Percentiles rank a stretch among this genome's conserved stretches.
Evolutionary conservation across 2,329 filamentous ascomycete species (phyloP).

Genomic region (Xylariaceae sp.): DNA sequence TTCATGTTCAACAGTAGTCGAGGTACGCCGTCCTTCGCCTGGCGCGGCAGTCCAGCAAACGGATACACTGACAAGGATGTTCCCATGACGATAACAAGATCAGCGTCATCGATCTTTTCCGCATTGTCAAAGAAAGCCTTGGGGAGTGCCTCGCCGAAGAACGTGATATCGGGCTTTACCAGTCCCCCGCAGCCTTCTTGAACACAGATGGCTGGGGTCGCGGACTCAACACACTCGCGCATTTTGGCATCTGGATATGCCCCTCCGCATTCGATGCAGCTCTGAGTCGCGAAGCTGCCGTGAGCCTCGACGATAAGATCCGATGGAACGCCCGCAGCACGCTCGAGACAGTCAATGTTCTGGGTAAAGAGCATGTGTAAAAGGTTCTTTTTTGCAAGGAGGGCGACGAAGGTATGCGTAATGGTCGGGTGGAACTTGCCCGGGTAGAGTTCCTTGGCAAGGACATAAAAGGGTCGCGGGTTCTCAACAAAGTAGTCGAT

Average conservation of each 20-base stretch:
- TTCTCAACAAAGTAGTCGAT: conserved; percentile 81
- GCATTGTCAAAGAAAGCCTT: conserved; percentile 54
- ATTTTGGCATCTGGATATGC: conserved; percentile 70
- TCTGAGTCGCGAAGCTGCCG: conserved; percentile 86
- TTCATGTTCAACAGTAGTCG: conserved; percentile 86
- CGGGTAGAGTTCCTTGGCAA: conserved; percentile 88
- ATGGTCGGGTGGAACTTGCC: conserved; percentile 85
- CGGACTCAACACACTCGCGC: conserved; percentile 60
- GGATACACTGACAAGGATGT: conserved; percentile 85
- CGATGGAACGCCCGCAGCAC: conserved; percentile 73
- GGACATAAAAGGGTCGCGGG: conserved; percentile 83
- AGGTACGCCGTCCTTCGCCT: conserved; percentile 58
- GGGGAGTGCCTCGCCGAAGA: conserved; percentile 69
- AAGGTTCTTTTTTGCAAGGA: conserved; percentile 73
- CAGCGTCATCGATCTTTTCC: conserved; percentile 54
- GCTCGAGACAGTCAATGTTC: conserved; percentile 94
- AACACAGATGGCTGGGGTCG: conserved; percentile 65
- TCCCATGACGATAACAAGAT: conserved; percentile 79
- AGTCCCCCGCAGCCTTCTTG: conserved; percentile 62
- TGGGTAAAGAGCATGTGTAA: conserved; percentile 89
- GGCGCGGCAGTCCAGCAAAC: conserved; percentile 72
- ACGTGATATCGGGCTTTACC: conserved; percentile 92
- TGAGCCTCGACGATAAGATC: conserved; percentile 89
- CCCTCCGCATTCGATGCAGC: conserved; percentile 81
- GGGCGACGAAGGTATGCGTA: conserved; percentile 79